Evolutionary conservation across 139 green algal species (phyloP), one percentile per base, ranked within the genome.

Genomic region (Gonium pectorale): DNA sequence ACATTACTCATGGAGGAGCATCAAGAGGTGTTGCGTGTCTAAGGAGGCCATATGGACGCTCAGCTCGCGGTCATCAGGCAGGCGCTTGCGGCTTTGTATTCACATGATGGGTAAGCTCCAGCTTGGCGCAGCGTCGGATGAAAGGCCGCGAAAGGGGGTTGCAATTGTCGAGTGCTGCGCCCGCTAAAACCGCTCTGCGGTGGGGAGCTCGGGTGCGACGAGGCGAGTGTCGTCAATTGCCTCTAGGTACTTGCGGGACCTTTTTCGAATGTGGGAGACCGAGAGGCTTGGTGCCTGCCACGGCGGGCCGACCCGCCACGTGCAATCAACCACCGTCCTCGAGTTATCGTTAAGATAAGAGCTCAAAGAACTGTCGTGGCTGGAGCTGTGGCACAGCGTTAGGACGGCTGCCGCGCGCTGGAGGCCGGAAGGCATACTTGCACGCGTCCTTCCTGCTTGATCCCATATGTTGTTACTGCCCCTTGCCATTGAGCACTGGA

Each of bases 81-180:
- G 24, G 74, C 74, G 5, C 15, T 81, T 26, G 38, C 56, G 21
- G 74, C 74, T 24, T 49, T 81, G 9, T 69, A 81, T 41, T 24
- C 38, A 29, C 74, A 69, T 22, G 56, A 81, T 59, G 74, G 56
- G 74, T 81, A 37, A 41, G 74, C 54, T 51, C 3, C 35, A 52
- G 37, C 22, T 26, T 11, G 35, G 51, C n/a, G 13, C 21, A n/a
- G 15, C 56, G 56, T 29, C 56, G 6, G 13, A 56, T 17, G 17
- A 26, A 17, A 17, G 13, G 49, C 17, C 17, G 49, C 17, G 49
- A 13, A 56, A 26, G 49, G 49, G 49, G 49, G 13, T 56, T 56
- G 13, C 13, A 26, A 17, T 26, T 13, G 13, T 56, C 49, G 49
- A 26, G 13, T 13, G 17, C 49, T 17, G 49, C 49, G 49, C 49